phyloP scores from a whole-genome alignment of 169 alveolate species.

The Plasmodium fragile region DNA sequence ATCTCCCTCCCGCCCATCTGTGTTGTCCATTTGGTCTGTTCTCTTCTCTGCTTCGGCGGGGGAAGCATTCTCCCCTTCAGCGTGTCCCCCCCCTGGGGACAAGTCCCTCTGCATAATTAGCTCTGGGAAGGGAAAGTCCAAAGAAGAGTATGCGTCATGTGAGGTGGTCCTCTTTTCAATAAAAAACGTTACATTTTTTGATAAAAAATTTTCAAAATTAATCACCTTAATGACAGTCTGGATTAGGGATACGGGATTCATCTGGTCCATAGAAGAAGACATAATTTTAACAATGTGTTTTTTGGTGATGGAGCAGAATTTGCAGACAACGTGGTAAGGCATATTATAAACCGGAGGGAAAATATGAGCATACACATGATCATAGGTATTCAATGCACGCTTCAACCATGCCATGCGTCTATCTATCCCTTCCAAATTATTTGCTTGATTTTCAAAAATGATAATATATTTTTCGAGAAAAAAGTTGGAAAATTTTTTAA shows the following conservation, averaged over 20 bases:
- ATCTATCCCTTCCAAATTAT: constrained; percentile 67
- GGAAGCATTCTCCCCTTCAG: background rate
- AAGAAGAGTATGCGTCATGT: background rate
- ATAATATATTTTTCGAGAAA: constrained; percentile 52
- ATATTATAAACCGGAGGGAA: constrained; percentile 57
- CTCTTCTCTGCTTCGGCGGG: background rate
- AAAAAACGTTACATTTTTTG: constrained; percentile 24
- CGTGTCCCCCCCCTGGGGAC: background rate
- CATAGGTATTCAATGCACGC: constrained; percentile 57
- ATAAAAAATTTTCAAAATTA: constrained; percentile 48
- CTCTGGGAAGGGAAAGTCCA: constrained; percentile 70
- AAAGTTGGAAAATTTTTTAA: constrained; percentile 52
- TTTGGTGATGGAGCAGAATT: constrained; percentile 56
- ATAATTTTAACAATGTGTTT: constrained; percentile 48
- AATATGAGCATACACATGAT: constrained; percentile 39
- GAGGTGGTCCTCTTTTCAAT: background rate
- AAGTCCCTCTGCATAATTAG: background rate
- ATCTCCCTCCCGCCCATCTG: background rate
- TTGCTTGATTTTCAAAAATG: constrained; percentile 48
- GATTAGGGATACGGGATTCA: constrained; percentile 25
- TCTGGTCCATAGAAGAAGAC: constrained; percentile 66
- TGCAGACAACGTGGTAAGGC: constrained; percentile 28
- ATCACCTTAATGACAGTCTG: constrained; percentile 70
- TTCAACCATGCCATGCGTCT: constrained; percentile 73
- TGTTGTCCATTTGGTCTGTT: background rate